Evolutionary conservation across 2,329 filamentous ascomycete genomes (phyloP).

Genomic region (Macrophomina phaseolina): DNA sequence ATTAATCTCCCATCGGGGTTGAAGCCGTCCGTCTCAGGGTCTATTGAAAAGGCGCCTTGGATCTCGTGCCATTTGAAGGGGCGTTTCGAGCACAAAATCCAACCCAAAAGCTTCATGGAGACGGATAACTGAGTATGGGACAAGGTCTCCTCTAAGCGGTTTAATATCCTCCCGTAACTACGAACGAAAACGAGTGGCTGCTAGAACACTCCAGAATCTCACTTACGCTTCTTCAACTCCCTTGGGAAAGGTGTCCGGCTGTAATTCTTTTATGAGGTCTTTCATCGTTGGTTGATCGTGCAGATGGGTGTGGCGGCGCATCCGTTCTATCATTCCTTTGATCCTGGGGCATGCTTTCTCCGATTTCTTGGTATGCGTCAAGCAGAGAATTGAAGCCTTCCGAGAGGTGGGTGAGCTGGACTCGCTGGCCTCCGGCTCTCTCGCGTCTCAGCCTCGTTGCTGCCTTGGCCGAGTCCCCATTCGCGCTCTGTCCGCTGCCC

Average conservation of each 20-base stretch:
- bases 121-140: slow-evolving; percentile 32
- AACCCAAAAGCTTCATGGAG: slow-evolving; percentile 45
- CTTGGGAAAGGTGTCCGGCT: slow-evolving; percentile 27
- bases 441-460: background rate
- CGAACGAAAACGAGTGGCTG: background rate
- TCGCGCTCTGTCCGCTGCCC: background rate
- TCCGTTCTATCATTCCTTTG: slow-evolving; percentile 31
- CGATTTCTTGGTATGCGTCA: slow-evolving; percentile 47
- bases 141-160: slow-evolving; percentile 30
- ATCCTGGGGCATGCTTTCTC: slow-evolving; percentile 44
- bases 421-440: background rate
- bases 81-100: slow-evolving; percentile 49
- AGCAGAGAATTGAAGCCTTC: slow-evolving; percentile 46
- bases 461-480: background rate
- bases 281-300: slow-evolving; percentile 32
- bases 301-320: slow-evolving; percentile 30
- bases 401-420: background rate
- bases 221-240: slow-evolving; percentile 30
- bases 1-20: slow-evolving; percentile 36
- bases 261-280: slow-evolving; percentile 32
- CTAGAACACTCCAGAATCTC: background rate
- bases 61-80: slow-evolving; percentile 51
- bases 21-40: slow-evolving; percentile 35
- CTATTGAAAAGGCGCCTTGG: slow-evolving; percentile 44
- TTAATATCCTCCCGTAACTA: slow-evolving; percentile 38